Evolutionary conservation across 805 yeast species (phyloP).

Genomic region (Teunomyces atbi): DNA sequence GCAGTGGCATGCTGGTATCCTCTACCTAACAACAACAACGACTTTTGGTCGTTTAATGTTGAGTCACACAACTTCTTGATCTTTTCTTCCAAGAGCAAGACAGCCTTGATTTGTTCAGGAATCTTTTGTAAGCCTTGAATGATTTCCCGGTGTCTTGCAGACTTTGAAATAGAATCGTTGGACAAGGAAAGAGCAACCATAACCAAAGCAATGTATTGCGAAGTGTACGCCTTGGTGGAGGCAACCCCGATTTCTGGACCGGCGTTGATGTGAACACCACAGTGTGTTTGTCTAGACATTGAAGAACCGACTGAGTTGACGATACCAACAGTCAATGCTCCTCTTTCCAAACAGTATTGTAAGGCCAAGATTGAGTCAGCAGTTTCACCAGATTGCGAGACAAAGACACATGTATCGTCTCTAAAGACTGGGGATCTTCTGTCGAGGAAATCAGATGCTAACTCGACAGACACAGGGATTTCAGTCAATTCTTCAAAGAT

Average conservation of each 20-base stretch:
- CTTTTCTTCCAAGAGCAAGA: constrained; percentile 66
- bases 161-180: constrained; percentile 80
- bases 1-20: constrained; percentile 98
- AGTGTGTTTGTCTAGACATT: constrained; percentile 93
- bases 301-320: constrained; percentile 97
- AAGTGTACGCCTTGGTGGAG: constrained; percentile 97
- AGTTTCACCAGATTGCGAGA: constrained; percentile 98
- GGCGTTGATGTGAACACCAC: constrained; percentile 99
- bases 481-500: constrained; percentile 95
- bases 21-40: constrained; percentile 89
- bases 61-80: constrained; percentile 74
- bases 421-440: constrained; percentile 96
- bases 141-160: constrained; percentile 76
- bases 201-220: constrained; percentile 94
- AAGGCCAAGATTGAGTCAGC: constrained; percentile 96
- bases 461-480: constrained; percentile 87
- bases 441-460: constrained; percentile 93
- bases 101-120: constrained; percentile 81
- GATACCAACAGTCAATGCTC: constrained; percentile 95
- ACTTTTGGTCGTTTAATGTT: constrained; percentile 76
- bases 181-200: constrained; percentile 96
- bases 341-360: constrained; percentile 93
- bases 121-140: constrained; percentile 81
- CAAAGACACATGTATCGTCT: constrained; percentile 96
- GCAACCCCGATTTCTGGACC: constrained; percentile 99